Conservation (phyloP, 2,329 filamentous ascomycete species). For the Neonectria faginata region DNA sequence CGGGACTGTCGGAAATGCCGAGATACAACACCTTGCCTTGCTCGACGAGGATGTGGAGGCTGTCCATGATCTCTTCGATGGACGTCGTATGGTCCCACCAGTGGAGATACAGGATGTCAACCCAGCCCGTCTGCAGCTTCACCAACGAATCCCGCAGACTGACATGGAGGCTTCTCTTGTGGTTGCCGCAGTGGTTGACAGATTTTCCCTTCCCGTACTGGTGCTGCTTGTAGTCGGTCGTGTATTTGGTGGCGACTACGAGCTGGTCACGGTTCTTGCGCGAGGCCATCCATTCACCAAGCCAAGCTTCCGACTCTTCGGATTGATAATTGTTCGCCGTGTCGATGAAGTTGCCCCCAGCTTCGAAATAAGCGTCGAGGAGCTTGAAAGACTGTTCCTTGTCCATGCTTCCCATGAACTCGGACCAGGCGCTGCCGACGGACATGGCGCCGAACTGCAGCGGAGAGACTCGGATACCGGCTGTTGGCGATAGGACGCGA, state of each 20-base stretch:
- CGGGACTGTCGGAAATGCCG: constrained; percentile 45
- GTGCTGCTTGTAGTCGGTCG: constrained; percentile 43
- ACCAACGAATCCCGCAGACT: constrained; percentile 54
- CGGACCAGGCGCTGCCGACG: constrained; percentile 60
- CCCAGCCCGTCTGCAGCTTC: constrained; percentile 53
- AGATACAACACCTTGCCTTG: constrained; percentile 44
- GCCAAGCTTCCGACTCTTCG: constrained; percentile 67
- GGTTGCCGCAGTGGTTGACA: constrained; percentile 55
- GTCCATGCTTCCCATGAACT: constrained; percentile 63
- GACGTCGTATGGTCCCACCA: constrained; percentile 43
- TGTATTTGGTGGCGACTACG: constrained; percentile 69
- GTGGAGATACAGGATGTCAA: constrained; percentile 48
- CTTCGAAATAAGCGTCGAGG: constrained; percentile 66
- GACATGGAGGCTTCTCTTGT: constrained; percentile 51
- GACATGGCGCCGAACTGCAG: constrained; percentile 55
- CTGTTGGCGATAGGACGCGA: constrained; percentile 1
- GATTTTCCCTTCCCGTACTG: constrained; percentile 5
- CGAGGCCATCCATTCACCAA: constrained; percentile 67
- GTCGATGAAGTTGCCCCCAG: constrained; percentile 77
- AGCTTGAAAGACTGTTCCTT: constrained; percentile 67
- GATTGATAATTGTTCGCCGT: constrained; percentile 70
- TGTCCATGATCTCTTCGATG: constrained; percentile 44
- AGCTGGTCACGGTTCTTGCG: constrained; percentile 65
- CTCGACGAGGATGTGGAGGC: constrained; percentile 40
- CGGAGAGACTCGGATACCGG: constrained; percentile 6